Evolutionary conservation across 805 yeast species (phyloP), one percentile per base, ranked within the genome.

Genomic region (Teunomyces atbi): DNA sequence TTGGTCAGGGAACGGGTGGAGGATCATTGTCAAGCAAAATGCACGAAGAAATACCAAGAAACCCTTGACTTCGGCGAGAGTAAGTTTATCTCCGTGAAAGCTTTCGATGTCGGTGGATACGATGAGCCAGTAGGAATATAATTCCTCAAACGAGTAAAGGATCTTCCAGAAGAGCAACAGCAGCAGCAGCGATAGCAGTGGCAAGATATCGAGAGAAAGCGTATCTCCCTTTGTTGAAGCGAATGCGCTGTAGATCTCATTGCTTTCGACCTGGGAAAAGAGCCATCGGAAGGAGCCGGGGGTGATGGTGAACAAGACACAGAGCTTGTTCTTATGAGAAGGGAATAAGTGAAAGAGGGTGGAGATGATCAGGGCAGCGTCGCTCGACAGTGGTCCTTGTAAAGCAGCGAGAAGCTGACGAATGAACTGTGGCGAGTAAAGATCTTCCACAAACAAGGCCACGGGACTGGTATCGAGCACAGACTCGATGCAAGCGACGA

Each of bases 101-200:
- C 83, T 64, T 52, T 83, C 91, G 8, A 69, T 64, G 57, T 87
- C 95, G 52, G 81, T 84, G 2, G 87, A 77, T 6, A 86, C 80
- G 20, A 80, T 74, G 35, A 86, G 62, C 78, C 86, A 78, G 55
- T 82, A 84, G 1, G 89, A 81, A 49, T 82, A 76, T 7, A 85
- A 57, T 51, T 86, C 89, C 47, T 84, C 71, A 48, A 82, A 77
- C 0, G 83, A 58, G 37, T 67, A 71, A 2, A 85, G 58, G 5
- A 59, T 50, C 27, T 62, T 60, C 71, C 73, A 70, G 43, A 71
- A 72, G 2, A 40, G 41, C 4, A 10, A 13, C 26, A 43, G 19
- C 26, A 21, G 26, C 26, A 21, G 26, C 26, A 23, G 11, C 26
- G n/a, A n/a, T n/a, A 23, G 26, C 7, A 23, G 26, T 23, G 8